Percentiles rank a stretch among this genome's conserved stretches.
Evolutionary conservation across 2,329 filamentous ascomycete genomes (phyloP).

Genomic region (Thelonectria rubi): DNA sequence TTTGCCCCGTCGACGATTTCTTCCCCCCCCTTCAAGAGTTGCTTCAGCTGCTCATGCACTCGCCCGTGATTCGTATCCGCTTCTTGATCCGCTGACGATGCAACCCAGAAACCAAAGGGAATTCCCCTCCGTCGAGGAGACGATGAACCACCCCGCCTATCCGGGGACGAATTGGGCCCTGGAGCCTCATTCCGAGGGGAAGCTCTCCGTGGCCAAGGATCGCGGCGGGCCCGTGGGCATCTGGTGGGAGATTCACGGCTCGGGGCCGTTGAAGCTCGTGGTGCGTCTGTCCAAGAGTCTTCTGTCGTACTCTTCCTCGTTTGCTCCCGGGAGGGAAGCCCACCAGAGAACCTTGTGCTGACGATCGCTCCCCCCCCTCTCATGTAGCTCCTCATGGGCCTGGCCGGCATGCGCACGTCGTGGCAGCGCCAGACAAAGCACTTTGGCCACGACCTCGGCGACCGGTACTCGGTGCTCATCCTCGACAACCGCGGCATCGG

Average conservation of each 20-base stretch:
- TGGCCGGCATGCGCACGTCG: conserved; percentile 71
- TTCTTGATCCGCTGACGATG: neutral
- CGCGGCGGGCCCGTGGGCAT: conserved; percentile 81
- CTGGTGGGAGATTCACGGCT: conserved; percentile 82
- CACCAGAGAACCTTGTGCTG: neutral
- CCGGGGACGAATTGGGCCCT: conserved; percentile 74
- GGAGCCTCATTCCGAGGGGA: conserved; percentile 69
- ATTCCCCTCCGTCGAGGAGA: conserved; percentile 63
- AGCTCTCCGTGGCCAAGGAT: conserved; percentile 69
- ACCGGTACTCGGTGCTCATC: conserved; percentile 77
- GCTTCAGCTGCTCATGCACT: neutral
- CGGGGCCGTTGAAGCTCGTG: conserved; percentile 75
- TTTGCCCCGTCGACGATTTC: neutral
- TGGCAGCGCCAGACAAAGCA: conserved; percentile 87
- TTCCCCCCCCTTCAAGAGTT: neutral
- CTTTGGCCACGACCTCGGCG: conserved; percentile 76
- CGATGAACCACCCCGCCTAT: conserved; percentile 72
- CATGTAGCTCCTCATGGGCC: conserved; percentile 79
- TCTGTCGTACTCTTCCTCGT: conserved; percentile 16
- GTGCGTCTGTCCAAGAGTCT: conserved; percentile 66
- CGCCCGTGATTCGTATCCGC: neutral
- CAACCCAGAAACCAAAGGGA: conserved; percentile 20
- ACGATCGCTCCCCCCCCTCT: neutral
- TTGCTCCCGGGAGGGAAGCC: too few species aligned
- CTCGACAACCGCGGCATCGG: conserved; percentile 90